A percentile compares a stretch with the other conserved stretches of the same genome.
These are phyloP conservation scores for Heterobasidion irregulare DNA, from an alignment of 1,284 basidiomycete genomes.

Conservation along the genomic window DNA sequence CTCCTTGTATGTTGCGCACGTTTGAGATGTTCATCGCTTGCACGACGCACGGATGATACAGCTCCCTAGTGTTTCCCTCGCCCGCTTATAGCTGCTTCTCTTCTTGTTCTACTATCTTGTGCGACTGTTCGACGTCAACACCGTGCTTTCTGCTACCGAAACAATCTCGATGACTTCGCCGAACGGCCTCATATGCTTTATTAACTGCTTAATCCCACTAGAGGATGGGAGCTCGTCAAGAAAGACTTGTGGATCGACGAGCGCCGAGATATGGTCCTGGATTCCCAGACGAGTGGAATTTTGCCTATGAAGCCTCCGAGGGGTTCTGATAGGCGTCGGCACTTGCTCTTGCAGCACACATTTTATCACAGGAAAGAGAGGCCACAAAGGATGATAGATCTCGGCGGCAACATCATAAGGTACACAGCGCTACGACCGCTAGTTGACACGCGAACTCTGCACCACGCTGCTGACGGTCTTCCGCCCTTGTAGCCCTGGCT, in stretches of 20 bases:
- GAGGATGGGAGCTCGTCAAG: conserved; percentile 67
- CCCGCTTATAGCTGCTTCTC: too few species aligned
- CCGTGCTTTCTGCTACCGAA: too few species aligned
- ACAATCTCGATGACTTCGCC: conserved; percentile 24
- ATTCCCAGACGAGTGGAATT: conserved; percentile 49
- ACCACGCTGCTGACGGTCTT: background rate
- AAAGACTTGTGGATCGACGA: conserved; percentile 76
- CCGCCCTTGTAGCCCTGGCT: conserved; percentile 49
- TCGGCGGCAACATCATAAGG: conserved; percentile 71
- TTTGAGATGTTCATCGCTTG: too few species aligned
- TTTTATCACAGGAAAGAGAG: conserved; percentile 58
- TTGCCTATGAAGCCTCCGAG: background rate
- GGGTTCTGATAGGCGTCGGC: background rate
- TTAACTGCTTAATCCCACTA: conserved; percentile 69
- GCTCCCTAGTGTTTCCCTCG: too few species aligned
- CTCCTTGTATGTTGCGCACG: too few species aligned
- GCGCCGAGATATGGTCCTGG: conserved; percentile 56
- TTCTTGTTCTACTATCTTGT: too few species aligned
- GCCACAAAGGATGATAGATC: conserved; percentile 54
- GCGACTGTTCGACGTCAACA: too few species aligned
- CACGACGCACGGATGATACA: too few species aligned
- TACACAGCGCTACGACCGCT: conserved; percentile 16
- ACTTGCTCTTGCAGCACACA: conserved; percentile 35
- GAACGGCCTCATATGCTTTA: conserved; percentile 75
- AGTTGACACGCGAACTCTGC: background rate